Conservation (phyloP, 495 filamentous ascomycete genomes). For the Penicillium flavigenum region DNA sequence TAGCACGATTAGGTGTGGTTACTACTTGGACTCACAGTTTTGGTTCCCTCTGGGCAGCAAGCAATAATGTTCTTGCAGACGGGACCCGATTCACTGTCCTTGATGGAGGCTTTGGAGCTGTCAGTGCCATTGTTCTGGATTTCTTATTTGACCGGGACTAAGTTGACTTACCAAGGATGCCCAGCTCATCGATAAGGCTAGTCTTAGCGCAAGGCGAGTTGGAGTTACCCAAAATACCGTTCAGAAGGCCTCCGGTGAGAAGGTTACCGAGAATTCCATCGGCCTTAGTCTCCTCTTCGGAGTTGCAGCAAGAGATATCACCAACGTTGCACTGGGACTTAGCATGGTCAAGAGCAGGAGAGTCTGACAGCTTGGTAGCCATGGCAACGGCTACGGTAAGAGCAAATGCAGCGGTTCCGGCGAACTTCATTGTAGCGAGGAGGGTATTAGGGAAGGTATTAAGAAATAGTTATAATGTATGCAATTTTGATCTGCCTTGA, state of each 20-base stretch:
- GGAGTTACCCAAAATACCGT: conserved; percentile 10
- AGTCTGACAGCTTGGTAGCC: conserved; percentile 1
- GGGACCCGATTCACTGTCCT: background rate
- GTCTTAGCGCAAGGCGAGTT: conserved; percentile 9
- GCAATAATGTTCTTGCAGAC: conserved; percentile 13
- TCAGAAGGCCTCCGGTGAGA: conserved; percentile 5
- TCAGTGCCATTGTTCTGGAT: background rate
- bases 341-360: background rate
- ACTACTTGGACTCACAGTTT: background rate
- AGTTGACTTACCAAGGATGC: conserved; percentile 2
- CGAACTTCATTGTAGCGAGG: conserved; percentile 7
- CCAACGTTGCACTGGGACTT: conserved; percentile 7
- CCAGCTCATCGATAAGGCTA: conserved; percentile 10
- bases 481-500: too few species aligned
- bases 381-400: conserved; percentile 5
- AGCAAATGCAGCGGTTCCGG: conserved; percentile 7
- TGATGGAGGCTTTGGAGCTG: background rate
- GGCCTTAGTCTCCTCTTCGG: conserved; percentile 1
- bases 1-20: background rate
- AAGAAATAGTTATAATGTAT: too few species aligned
- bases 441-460: too few species aligned
- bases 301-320: conserved; percentile 11
- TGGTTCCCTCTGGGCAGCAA: conserved; percentile 9
- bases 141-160: background rate
- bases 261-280: conserved; percentile 9